Percentiles rank a stretch among this genome's conserved stretches.
These are phyloP conservation scores for Camellia lanceoleosa DNA, from an alignment of 148 eudicot genomes.

Conservation along the genomic window DNA sequence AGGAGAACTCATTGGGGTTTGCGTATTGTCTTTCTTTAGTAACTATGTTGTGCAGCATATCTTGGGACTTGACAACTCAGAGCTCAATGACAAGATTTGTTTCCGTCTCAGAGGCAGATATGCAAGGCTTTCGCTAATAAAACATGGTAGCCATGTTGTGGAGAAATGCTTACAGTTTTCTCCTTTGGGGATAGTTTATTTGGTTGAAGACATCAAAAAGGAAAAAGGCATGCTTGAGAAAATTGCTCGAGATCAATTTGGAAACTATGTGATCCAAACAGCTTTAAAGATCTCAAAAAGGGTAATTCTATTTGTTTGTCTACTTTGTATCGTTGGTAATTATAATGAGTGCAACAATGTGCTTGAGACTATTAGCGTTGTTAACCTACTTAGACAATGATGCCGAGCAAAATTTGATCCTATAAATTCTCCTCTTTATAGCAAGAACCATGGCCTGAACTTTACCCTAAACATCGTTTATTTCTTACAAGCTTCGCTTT, in stretches of 20 bases:
- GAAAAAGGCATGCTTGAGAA: conserved; percentile 1
- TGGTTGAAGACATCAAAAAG: not conserved
- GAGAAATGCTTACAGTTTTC: conserved; percentile 14
- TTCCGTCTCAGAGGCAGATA: not conserved
- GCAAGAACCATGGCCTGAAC: not conserved
- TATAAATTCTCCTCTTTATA: not conserved
- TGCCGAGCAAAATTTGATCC: too few species aligned
- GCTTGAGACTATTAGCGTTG: too few species aligned
- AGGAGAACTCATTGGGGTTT: not conserved
- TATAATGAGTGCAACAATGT: not conserved
- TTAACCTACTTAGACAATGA: not conserved
- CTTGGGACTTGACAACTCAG: not conserved
- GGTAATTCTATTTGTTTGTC: not conserved
- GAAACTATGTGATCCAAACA: conserved; percentile 17
- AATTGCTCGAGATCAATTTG: conserved; percentile 17
- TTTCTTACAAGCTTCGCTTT: not conserved
- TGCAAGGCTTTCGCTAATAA: conserved; percentile 7
- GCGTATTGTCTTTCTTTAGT: not conserved
- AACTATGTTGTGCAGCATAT: conserved; percentile 22
- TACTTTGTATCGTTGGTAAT: not conserved
- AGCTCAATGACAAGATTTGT: not conserved
- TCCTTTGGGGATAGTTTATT: not conserved
- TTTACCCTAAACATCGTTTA: not conserved
- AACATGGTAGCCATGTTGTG: conserved; percentile 14
- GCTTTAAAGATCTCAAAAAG: conserved; percentile 13